phyloP scores from a whole-genome alignment of 257 asterid species.

The Nicotiana noctiflora region DNA sequence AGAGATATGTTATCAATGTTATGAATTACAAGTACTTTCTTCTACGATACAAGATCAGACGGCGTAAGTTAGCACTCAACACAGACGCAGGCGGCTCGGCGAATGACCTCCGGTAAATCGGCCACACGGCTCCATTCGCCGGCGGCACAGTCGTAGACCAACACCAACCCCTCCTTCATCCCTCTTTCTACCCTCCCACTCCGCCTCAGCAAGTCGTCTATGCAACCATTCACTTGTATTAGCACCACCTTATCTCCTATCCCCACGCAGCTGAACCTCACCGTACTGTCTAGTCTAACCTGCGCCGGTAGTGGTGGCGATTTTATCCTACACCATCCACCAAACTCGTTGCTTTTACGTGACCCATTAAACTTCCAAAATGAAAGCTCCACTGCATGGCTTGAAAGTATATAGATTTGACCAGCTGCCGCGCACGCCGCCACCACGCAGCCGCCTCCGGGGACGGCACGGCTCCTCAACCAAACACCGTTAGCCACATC shows the following conservation, averaged over 20 bases:
- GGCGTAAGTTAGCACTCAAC: slow-evolving; percentile 45
- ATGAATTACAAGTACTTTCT: too few species aligned
- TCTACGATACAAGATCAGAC: background rate
- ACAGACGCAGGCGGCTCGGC: slow-evolving; percentile 92
- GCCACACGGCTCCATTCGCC: slow-evolving; percentile 72
- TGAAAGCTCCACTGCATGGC: slow-evolving; percentile 88
- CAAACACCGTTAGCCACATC: slow-evolving; percentile 58
- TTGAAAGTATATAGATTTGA: slow-evolving; percentile 49
- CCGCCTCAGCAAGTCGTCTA: slow-evolving; percentile 64
- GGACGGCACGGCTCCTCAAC: slow-evolving; percentile 64
- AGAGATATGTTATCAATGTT: too few species aligned
- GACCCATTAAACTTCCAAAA: slow-evolving; percentile 67
- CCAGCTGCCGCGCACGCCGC: slow-evolving; percentile 66
- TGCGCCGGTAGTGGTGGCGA: slow-evolving; percentile 83
- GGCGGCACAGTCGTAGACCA: slow-evolving; percentile 48
- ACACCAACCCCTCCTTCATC: slow-evolving; percentile 56
- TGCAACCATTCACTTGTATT: slow-evolving; percentile 73
- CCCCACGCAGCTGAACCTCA: slow-evolving; percentile 73
- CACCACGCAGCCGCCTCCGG: slow-evolving; percentile 85
- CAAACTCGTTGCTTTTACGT: slow-evolving; percentile 35
- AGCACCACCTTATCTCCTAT: slow-evolving; percentile 58
- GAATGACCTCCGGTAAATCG: slow-evolving; percentile 67
- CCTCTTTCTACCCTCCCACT: slow-evolving; percentile 68
- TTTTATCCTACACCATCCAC: slow-evolving; percentile 67
- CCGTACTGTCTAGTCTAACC: slow-evolving; percentile 71